Evolutionary conservation across 176 grass and related monocot genomes (phyloP).

Genomic region (Cenchrus fungigraminus): DNA sequence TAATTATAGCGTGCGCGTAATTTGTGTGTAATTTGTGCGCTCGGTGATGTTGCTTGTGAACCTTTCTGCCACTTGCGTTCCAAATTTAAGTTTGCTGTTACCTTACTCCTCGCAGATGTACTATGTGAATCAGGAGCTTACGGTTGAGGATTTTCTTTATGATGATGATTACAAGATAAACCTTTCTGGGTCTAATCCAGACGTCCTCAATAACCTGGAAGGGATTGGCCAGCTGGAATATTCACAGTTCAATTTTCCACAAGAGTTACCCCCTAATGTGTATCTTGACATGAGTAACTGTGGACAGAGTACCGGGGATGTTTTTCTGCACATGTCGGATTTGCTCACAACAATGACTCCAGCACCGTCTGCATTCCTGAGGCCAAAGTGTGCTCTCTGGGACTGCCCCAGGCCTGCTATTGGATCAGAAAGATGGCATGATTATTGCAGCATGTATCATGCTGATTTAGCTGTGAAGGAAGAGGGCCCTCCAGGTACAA

Average conservation of each 20-base stretch:
- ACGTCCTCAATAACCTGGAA: slow-evolving; percentile 67
- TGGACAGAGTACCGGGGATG: slow-evolving; percentile 52
- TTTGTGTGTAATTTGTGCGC: not conserved
- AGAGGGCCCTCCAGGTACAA: slow-evolving; percentile 89
- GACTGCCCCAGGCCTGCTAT: slow-evolving; percentile 84
- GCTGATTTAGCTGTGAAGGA: slow-evolving; percentile 72
- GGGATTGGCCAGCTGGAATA: slow-evolving; percentile 71
- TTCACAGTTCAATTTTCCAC: slow-evolving; percentile 61
- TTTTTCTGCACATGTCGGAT: slow-evolving; percentile 68
- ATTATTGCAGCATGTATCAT: slow-evolving; percentile 93
- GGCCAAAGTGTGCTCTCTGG: slow-evolving; percentile 90
- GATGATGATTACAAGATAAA: slow-evolving; percentile 74
- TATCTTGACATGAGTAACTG: slow-evolving; percentile 59
- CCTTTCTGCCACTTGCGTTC: slow-evolving; percentile 1
- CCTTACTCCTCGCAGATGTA: slow-evolving; percentile 63
- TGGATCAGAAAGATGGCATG: slow-evolving; percentile 77
- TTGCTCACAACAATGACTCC: slow-evolving; percentile 73
- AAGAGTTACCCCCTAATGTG: slow-evolving; percentile 54
- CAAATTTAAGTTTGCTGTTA: slow-evolving; percentile 9
- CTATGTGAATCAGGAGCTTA: slow-evolving; percentile 82
- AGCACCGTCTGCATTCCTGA: slow-evolving; percentile 74
- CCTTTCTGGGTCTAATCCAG: slow-evolving; percentile 52
- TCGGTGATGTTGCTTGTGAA: not conserved
- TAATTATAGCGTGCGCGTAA: not conserved
- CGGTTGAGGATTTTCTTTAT: slow-evolving; percentile 76